phyloP scores from a whole-genome alignment of 768 basidiomycete species.

The Hydnomerulius pinastri region DNA sequence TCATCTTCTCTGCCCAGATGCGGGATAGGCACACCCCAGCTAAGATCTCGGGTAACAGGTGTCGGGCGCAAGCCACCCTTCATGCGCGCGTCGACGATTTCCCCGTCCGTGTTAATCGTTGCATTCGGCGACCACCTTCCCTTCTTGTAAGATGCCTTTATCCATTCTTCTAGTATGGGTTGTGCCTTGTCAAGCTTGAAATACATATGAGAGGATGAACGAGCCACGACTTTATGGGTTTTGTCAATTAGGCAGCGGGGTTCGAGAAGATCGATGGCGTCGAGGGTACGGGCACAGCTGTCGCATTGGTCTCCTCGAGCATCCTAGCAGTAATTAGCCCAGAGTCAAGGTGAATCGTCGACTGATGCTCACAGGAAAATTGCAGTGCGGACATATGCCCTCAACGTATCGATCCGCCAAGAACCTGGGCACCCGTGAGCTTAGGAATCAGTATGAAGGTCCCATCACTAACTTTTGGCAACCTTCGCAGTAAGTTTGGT shows the following conservation, averaged over 20 bases:
- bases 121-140: conserved; percentile 95
- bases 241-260: conserved; percentile 92
- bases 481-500: conserved; percentile 94
- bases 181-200: conserved; percentile 84
- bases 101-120: conserved; percentile 85
- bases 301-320: conserved; percentile 99
- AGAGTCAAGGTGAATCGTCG: background rate
- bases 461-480: conserved; percentile 66
- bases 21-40: conserved; percentile 96
- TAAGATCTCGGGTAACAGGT: conserved; percentile 90
- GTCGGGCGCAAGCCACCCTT: conserved; percentile 85
- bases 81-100: conserved; percentile 86
- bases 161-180: conserved; percentile 83
- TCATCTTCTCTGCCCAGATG: conserved; percentile 68
- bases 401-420: conserved; percentile 97
- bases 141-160: conserved; percentile 70
- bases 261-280: conserved; percentile 90
- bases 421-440: conserved; percentile 54
- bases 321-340: conserved; percentile 51
- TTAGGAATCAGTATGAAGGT: background rate
- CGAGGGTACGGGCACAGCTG: conserved; percentile 86
- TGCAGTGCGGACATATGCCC: conserved; percentile 95
- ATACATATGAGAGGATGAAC: conserved; percentile 89
- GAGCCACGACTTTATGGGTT: conserved; percentile 73
- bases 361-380: conserved; percentile 61